Conservation (phyloP, 306 rosid genomes). For the Rosa lucieae region DNA sequence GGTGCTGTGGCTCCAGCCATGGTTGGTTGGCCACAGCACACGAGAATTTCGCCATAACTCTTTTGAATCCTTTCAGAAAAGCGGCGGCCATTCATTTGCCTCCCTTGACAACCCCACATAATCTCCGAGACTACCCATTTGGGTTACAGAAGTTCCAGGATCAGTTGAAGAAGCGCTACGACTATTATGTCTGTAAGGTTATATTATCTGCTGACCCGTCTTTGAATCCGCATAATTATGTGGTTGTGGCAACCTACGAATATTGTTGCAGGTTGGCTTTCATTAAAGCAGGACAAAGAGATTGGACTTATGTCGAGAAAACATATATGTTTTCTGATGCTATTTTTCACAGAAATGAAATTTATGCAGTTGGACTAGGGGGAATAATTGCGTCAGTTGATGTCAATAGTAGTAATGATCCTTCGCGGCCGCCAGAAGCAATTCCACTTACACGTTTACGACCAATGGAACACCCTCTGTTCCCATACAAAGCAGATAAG, state of each 20-base stretch:
- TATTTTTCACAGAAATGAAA: neutral
- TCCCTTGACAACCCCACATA: neutral
- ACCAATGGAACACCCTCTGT: neutral
- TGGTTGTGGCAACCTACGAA: neutral
- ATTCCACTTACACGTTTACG: neutral
- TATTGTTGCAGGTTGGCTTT: neutral
- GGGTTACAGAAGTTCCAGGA: neutral
- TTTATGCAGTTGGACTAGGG: neutral
- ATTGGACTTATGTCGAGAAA: neutral
- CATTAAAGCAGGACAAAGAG: neutral
- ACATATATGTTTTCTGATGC: neutral
- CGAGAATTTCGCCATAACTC: neutral
- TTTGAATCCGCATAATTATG: neutral
- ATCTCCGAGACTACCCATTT: neutral
- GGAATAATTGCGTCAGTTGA: neutral
- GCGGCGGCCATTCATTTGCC: neutral
- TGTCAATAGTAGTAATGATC: neutral
- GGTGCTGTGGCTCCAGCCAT: neutral
- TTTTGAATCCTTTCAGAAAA: neutral
- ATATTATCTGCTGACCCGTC: neutral
- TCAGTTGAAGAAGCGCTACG: neutral
- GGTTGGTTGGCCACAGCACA: neutral
- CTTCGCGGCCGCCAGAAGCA: neutral
- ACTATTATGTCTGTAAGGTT: neutral
- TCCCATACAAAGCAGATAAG: neutral